These are phyloP conservation scores for Cylindricascospora bacillispora DNA, from an alignment of 1,139 yeast genomes.

Conservation along the genomic window DNA sequence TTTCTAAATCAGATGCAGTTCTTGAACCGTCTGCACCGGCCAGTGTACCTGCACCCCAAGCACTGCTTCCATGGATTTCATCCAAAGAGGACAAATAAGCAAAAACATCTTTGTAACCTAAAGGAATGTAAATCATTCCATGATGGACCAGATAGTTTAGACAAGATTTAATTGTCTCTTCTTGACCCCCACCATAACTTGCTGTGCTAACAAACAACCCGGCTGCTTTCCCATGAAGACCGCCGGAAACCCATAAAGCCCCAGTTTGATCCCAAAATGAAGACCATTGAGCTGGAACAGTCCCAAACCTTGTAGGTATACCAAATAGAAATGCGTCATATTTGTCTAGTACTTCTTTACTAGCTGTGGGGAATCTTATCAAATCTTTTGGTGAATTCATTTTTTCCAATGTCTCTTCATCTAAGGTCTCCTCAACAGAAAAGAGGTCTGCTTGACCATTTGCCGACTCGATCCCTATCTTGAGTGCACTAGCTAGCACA, in stretches of 20 bases:
- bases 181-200: conserved; percentile 59
- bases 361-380: conserved; percentile 41
- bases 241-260: conserved; percentile 47
- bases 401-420: conserved; percentile 42
- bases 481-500: conserved; percentile 40
- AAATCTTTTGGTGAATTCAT: conserved; percentile 55
- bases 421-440: conserved; percentile 53
- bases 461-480: conserved; percentile 43
- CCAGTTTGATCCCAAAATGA: conserved; percentile 53
- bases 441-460: conserved; percentile 47
- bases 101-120: conserved; percentile 42
- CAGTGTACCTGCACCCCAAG: conserved; percentile 64
- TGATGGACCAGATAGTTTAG: conserved; percentile 45
- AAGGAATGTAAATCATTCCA: conserved; percentile 49
- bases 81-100: conserved; percentile 39
- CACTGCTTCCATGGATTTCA: conserved; percentile 59
- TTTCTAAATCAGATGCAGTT: conserved; percentile 45
- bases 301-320: conserved; percentile 52
- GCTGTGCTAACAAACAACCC: conserved; percentile 46
- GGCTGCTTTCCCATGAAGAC: conserved; percentile 43
- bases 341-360: conserved; percentile 34
- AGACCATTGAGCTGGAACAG: conserved; percentile 51
- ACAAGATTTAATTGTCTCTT: conserved; percentile 37
- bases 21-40: conserved; percentile 62
- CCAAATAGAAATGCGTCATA: conserved; percentile 55